These are phyloP conservation scores for Colletotrichum echinochloae DNA, from an alignment of 2,329 filamentous ascomycete genomes.

Conservation along the genomic window DNA sequence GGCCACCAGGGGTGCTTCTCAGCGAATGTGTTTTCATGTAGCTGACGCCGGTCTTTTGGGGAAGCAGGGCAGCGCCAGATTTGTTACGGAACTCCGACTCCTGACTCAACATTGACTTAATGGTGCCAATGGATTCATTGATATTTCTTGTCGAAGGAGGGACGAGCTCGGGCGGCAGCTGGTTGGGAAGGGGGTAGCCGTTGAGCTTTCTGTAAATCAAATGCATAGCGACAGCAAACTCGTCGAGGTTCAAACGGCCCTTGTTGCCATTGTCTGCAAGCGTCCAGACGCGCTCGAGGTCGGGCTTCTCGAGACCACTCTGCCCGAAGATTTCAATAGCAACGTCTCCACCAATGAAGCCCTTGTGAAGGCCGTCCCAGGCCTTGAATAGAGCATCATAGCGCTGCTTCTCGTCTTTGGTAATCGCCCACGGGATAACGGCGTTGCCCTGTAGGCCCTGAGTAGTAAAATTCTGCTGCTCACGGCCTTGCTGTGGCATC, in stretches of 20 bases:
- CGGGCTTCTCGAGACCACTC: conserved; percentile 90
- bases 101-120: conserved; percentile 89
- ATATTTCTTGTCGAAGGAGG: conserved; percentile 95
- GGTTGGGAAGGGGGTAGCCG: conserved; percentile 90
- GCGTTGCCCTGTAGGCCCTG: conserved; percentile 92
- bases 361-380: conserved; percentile 95
- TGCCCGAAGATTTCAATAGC: conserved; percentile 98
- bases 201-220: conserved; percentile 98
- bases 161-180: conserved; percentile 89
- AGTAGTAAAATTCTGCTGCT: conserved; percentile 84
- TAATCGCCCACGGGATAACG: conserved; percentile 97
- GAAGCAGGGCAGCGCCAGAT: conserved; percentile 88
- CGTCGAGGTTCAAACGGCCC: conserved; percentile 92
- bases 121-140: conserved; percentile 89
- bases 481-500: conserved; percentile 96
- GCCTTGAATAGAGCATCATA: conserved; percentile 96
- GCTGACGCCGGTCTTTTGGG: conserved; percentile 97
- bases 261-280: conserved; percentile 94
- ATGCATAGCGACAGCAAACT: conserved; percentile 99
- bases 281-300: conserved; percentile 95
- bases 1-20: conserved; percentile 70
- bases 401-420: conserved; percentile 97
- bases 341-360: conserved; percentile 90
- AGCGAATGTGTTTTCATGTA: conserved; percentile 98
- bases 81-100: conserved; percentile 92